phyloP scores from a whole-genome alignment of 352 stramenopile genomes.

The Globisporangium uncinulatum region DNA sequence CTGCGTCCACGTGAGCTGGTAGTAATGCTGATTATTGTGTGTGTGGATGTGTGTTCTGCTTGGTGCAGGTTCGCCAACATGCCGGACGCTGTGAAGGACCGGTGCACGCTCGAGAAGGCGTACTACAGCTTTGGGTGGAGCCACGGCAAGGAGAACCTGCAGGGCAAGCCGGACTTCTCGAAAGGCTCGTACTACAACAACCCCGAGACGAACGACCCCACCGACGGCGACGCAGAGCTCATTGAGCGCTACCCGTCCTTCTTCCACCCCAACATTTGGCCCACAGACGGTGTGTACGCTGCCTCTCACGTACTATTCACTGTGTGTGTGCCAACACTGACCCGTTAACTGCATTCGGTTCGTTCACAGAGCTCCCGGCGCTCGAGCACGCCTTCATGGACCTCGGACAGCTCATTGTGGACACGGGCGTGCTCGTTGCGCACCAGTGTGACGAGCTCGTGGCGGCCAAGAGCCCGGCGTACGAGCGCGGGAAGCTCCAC shows the following conservation, averaged over 20 bases:
- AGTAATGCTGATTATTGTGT: background rate
- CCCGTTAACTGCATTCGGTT: background rate
- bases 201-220: constrained; percentile 86
- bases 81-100: constrained; percentile 60
- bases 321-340: background rate
- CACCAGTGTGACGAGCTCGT: constrained; percentile 92
- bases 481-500: constrained; percentile 82
- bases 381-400: constrained; percentile 88
- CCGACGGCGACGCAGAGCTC: constrained; percentile 64
- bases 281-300: constrained; percentile 20
- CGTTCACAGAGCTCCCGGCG: constrained; percentile 54
- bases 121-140: constrained; percentile 96
- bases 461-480: constrained; percentile 54
- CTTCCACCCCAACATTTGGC: constrained; percentile 94
- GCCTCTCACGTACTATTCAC: background rate
- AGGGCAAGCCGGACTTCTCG: constrained; percentile 89
- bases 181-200: constrained; percentile 98
- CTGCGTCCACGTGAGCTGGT: too few relatives aligned
- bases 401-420: constrained; percentile 89
- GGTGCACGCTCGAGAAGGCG: constrained; percentile 80
- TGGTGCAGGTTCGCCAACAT: constrained; percentile 65
- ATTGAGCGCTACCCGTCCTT: constrained; percentile 86
- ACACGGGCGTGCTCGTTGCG: constrained; percentile 88
- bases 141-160: constrained; percentile 94
- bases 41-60: background rate